A percentile compares a stretch with the other conserved stretches of the same genome.
phyloP scores from a whole-genome alignment of 1,284 basidiomycete species.

The Cryptococcus deneoformans region DNA sequence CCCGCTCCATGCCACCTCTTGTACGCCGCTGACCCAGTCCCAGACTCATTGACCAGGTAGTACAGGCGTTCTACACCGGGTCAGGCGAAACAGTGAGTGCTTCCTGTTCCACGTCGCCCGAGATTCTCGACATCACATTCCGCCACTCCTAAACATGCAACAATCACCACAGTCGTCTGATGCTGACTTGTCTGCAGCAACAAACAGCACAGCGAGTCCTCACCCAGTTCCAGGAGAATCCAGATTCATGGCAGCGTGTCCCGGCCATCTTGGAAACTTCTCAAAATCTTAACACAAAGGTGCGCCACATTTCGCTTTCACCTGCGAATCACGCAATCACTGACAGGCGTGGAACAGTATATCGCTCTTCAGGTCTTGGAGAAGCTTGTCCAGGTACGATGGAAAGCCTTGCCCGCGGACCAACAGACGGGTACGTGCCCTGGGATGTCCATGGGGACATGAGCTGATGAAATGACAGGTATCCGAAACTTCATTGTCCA shows the following conservation, averaged over 20 bases:
- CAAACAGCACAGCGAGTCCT: conserved; percentile 84
- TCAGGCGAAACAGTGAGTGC: conserved; percentile 66
- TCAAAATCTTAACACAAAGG: conserved; percentile 86
- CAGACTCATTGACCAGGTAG: conserved; percentile 76
- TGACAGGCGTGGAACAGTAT: conserved; percentile 58
- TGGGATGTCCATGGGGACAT: not conserved
- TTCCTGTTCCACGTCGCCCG: not conserved
- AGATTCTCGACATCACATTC: not conserved
- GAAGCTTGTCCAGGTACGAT: conserved; percentile 88
- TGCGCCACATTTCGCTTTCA: conserved; percentile 41
- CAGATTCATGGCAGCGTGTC: conserved; percentile 98
- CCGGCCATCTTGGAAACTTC: conserved; percentile 89
- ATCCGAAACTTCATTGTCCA: conserved; percentile 98
- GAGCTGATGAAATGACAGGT: conserved; percentile 54
- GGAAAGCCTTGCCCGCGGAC: conserved; percentile 93
- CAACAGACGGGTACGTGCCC: conserved; percentile 73
- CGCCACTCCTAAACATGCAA: too few species aligned
- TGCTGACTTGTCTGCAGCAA: conserved; percentile 60
- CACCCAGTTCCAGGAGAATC: conserved; percentile 94
- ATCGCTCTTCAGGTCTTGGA: conserved; percentile 93
- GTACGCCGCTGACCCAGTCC: not conserved
- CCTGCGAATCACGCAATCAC: not conserved
- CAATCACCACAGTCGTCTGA: too few species aligned
- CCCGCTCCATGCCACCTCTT: not conserved
- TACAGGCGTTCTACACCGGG: conserved; percentile 76